These are phyloP conservation scores for Collybiopsis luxurians DNA, from an alignment of 768 basidiomycete genomes.

Conservation along the genomic window DNA sequence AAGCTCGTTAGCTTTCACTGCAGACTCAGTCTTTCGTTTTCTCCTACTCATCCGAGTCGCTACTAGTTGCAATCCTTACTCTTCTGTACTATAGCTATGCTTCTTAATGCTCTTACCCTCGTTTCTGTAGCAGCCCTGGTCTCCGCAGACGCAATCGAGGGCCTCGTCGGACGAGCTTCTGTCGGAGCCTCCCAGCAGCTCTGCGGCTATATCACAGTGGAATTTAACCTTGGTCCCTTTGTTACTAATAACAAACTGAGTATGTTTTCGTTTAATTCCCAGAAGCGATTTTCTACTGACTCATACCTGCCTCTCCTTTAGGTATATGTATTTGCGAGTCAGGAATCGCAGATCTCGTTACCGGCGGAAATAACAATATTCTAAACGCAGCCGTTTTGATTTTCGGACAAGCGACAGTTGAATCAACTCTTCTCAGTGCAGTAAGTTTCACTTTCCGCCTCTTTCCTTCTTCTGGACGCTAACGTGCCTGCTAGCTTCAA, in stretches of 20 bases:
- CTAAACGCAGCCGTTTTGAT: neutral
- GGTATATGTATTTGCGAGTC: too few relatives aligned
- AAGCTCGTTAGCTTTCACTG: too few relatives aligned
- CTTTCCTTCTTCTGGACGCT: too few relatives aligned
- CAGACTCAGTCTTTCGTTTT: neutral
- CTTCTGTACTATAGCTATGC: neutral
- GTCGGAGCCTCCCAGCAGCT: neutral
- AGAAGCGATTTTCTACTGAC: neutral
- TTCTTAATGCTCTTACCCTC: neutral
- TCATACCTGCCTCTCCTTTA: neutral
- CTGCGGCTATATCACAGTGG: neutral
- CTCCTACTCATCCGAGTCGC: neutral
- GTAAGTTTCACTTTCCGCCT: neutral
- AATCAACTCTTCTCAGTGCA: neutral
- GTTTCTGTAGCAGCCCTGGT: neutral
- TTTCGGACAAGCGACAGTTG: neutral
- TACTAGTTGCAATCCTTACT: too few relatives aligned
- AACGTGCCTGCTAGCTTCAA: too few relatives aligned
- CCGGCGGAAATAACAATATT: neutral
- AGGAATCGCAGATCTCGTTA: too few relatives aligned
- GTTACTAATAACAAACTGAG: neutral
- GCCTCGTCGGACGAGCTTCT: neutral
- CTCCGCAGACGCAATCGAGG: conserved; percentile 1
- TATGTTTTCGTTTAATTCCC: neutral
- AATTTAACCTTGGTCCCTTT: neutral